phyloP scores from a whole-genome alignment of 2,329 filamentous ascomycete species.

The Proliferodiscus dingleyae region DNA sequence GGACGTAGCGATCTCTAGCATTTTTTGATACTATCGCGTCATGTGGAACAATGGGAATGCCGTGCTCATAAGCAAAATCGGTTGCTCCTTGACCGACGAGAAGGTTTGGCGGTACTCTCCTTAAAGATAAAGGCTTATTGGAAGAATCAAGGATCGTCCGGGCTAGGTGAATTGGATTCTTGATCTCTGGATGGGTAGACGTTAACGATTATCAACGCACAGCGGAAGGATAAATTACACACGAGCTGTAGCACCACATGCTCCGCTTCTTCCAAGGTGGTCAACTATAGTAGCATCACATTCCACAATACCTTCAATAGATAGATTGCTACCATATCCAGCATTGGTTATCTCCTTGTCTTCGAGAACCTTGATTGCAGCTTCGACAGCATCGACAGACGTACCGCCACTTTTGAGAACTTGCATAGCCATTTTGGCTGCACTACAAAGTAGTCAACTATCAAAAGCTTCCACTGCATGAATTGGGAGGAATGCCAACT shows the following conservation, averaged over 20 bases:
- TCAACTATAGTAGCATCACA: slow-evolving; percentile 94
- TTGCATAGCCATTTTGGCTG: slow-evolving; percentile 77
- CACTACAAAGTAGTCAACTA: slow-evolving; percentile 45
- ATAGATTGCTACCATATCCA: slow-evolving; percentile 91
- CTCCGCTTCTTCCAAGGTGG: slow-evolving; percentile 84
- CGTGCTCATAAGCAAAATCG: slow-evolving; percentile 77
- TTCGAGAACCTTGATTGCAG: slow-evolving; percentile 81
- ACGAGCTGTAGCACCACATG: slow-evolving; percentile 88
- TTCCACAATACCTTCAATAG: slow-evolving; percentile 85
- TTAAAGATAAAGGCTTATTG: slow-evolving; percentile 70
- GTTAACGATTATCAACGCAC: background rate
- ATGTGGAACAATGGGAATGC: slow-evolving; percentile 67
- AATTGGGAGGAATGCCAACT: slow-evolving; percentile 34
- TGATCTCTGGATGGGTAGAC: slow-evolving; percentile 61
- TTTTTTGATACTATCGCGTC: slow-evolving; percentile 75
- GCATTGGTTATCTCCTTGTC: slow-evolving; percentile 96
- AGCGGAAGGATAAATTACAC: slow-evolving; percentile 36
- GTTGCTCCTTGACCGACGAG: slow-evolving; percentile 81
- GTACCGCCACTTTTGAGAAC: slow-evolving; percentile 73
- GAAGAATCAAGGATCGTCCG: slow-evolving; percentile 76
- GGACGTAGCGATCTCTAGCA: slow-evolving; percentile 70
- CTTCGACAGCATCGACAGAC: slow-evolving; percentile 84
- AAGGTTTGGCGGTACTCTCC: slow-evolving; percentile 87
- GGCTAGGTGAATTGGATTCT: slow-evolving; percentile 86
- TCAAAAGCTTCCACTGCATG: slow-evolving; percentile 13